Base-by-base conservation (phyloP, 768 basidiomycete genomes). In the Mycena leptocephala region DNA sequence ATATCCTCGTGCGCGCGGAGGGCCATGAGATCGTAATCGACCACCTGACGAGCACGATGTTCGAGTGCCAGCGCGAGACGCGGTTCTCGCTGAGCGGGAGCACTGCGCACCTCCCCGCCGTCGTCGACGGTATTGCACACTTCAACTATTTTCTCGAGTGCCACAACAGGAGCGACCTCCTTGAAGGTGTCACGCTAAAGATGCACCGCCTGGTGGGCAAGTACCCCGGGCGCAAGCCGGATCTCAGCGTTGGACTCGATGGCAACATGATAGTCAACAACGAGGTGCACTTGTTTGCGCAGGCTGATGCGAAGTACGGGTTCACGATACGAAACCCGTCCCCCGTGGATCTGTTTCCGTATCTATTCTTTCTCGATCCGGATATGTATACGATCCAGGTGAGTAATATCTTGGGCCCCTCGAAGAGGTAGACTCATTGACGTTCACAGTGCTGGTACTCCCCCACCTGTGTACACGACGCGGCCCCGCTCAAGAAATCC, bases 281-380 rank as follows among this genome's bases (percentile, higher is more conserved):
- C 37, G 22, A 24, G 22, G 62, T 41, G 2, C 48, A 4, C 22
- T n/a, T 72, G 1, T 0, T 26, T 8, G 39, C 35, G 61, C n/a
- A 53, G 22, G 71, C 20, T 2, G 22, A 28, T 14, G 43, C 46
- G 32, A 53, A 1, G 48, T 72, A 72, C 51, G 71, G 62, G 37
- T 72, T 72, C 62, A 65, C 59, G 37, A 55, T 72, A 10, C 35
- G 51, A 5, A 73, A 66, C 35, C 1, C 1, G 5, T 64, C 51
- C 33, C 16, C 13, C 24, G 35, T 14, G 20, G 30, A 46, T 24
- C 53, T 73, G 26, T 73, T 53, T 22, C 51, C 72, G 22, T 73
- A 73, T 41, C 30, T 73, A 7, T 66, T 73, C 39, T 65, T 6
- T 28, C 66, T 73, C 53, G 63, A 73, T 43, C 72, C 72, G 2